These are phyloP conservation scores for Xylaria palmicola DNA, from an alignment of 495 filamentous ascomycete species.

Conservation along the genomic window DNA sequence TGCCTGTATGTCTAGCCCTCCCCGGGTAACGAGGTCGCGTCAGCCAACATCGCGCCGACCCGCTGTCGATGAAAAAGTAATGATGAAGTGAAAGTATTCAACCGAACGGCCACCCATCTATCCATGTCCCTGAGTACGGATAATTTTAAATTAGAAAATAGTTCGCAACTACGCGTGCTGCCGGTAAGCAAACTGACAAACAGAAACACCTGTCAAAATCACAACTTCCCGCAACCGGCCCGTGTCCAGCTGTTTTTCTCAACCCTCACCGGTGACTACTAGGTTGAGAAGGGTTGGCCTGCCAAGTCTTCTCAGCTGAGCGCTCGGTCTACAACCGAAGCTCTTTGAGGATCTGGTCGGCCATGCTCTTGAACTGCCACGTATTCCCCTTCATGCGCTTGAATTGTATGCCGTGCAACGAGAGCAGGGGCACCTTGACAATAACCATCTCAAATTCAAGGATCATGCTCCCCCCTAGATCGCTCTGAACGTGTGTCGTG, in stretches of 20 bases:
- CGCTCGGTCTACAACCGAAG: slow-evolving; percentile 63
- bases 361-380: slow-evolving; percentile 98
- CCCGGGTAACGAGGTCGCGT: background rate
- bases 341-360: slow-evolving; percentile 87
- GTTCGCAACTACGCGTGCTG: background rate
- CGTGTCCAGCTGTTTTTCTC: background rate
- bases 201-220: background rate
- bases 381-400: slow-evolving; percentile 94
- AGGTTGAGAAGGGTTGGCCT: background rate
- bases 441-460: slow-evolving; percentile 95
- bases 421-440: slow-evolving; percentile 94
- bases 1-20: slow-evolving; percentile 11
- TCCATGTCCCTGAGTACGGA: slow-evolving; percentile 13
- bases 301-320: background rate
- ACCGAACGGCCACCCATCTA: slow-evolving; percentile 10
- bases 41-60: background rate
- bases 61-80: background rate
- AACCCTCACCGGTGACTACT: background rate
- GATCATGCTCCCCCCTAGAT: slow-evolving; percentile 74
- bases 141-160: slow-evolving; percentile 10
- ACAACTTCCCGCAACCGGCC: background rate
- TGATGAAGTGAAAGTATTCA: slow-evolving; percentile 16
- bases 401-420: slow-evolving; percentile 94
- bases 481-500: slow-evolving; percentile 81
- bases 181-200: background rate